Evolutionary conservation across 179 eudicot species (phyloP), one percentile per base, ranked within the genome.

Genomic region (Silene vulgaris): DNA sequence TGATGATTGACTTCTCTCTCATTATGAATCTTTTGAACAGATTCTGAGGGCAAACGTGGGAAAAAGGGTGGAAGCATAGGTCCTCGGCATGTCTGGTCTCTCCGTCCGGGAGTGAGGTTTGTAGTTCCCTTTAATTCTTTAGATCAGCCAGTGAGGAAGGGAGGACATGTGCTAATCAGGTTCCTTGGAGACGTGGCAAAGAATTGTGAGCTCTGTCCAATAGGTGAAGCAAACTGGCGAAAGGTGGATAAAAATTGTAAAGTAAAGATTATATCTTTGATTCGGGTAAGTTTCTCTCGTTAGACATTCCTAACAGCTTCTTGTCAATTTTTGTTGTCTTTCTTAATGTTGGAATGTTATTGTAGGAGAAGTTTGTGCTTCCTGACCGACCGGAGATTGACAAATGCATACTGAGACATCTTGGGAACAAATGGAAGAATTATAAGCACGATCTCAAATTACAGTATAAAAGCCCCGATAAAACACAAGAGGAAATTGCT

Each of bases 31-130:
- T 12, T 52, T 23, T 50, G 4, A 66, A 75, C 79, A 82, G 84
- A 72, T 78, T 50, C 68, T 19, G 81, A 82, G 40, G 79, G 84
- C 23, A 75, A 63, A 61, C 82, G 79, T 67, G 84, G 84, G 60
- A 78, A 75, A 75, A 82, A 82, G 77, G 82, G 84, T 48, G 82
- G 84, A 73, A 63, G 60, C 68, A 75, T 82, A 57, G 79, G 72
- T 66, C 82, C 84, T 61, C 79, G 75, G 16, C 84, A 82, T 72
- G 84, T 82, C 37, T 82, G 82, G 84, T 71, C 79, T 48, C 84
- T 82, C 50, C 76, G 74, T 61, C 79, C 82, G 61, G 84, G 84
- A 6, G 82, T 82, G 67, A 78, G 77, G 68, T 82, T 82, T 67
- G 84, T 82, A 50, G 84, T 82, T 37, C 82, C 82, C 37, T 72